phyloP scores from a whole-genome alignment of 2,329 filamentous ascomycete species.

The Colletotrichum coccodes region DNA sequence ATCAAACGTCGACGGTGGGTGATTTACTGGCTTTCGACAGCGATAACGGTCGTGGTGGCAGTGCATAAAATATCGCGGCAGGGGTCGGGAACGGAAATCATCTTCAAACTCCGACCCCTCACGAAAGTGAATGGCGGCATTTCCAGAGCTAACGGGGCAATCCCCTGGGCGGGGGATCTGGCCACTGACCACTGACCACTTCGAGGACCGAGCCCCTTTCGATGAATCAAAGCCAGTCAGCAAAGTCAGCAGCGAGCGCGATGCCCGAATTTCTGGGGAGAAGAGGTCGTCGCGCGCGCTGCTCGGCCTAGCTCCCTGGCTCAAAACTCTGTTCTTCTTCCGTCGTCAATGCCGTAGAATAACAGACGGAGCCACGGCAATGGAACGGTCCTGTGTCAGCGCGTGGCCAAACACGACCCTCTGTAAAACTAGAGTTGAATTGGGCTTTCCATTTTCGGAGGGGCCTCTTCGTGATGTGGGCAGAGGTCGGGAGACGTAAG shows the following conservation, averaged over 20 bases:
- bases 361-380: conserved; percentile 4
- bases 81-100: conserved; percentile 25
- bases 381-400: conserved; percentile 6
- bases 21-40: conserved; percentile 14
- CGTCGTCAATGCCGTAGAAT: conserved; percentile 17
- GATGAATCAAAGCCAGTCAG: no score
- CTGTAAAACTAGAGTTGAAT: neutral
- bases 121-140: conserved; percentile 8
- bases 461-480: conserved; percentile 24
- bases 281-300: neutral
- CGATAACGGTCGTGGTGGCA: conserved; percentile 21
- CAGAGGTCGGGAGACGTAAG: neutral
- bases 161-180: conserved; percentile 7
- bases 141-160: conserved; percentile 13
- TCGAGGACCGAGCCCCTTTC: neutral
- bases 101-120: neutral
- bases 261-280: neutral
- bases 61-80: conserved; percentile 26
- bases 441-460: neutral
- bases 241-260: neutral
- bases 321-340: conserved; percentile 13
- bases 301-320: neutral
- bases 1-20: conserved; percentile 1
- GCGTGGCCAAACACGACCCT: conserved; percentile 17
- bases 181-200: neutral